A percentile compares a stretch with the other conserved stretches of the same genome.
Conservation (phyloP, 179 eudicot genomes). For the Carnegiea gigantea region DNA sequence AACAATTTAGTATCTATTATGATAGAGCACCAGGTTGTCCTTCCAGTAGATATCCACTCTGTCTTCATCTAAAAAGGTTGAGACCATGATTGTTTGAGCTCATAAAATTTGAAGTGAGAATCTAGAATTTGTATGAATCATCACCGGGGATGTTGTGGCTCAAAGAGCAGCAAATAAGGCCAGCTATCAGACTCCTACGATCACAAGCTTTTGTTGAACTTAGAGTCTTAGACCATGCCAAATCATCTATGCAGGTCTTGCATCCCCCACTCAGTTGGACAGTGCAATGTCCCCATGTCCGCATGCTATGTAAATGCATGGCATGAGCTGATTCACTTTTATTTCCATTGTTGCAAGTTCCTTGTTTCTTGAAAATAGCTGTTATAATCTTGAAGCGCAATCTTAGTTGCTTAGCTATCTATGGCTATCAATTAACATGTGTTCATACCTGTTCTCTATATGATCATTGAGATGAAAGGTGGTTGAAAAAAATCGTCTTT, state of each 20-base stretch:
- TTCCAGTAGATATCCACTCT: neutral
- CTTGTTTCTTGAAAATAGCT: no score
- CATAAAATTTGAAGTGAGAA: neutral
- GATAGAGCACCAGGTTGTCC: neutral
- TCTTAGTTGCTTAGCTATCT: neutral
- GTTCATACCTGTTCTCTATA: neutral
- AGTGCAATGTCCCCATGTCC: no score
- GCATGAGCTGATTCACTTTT: neutral
- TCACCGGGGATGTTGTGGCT: neutral
- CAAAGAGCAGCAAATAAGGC: neutral
- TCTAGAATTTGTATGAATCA: neutral
- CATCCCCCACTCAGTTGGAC: no score
- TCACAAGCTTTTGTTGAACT: no score
- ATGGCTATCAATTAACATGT: neutral
- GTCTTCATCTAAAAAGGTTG: neutral
- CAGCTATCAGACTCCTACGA: neutral
- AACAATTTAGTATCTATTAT: neutral
- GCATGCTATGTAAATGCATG: neutral
- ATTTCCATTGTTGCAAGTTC: neutral
- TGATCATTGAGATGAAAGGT: neutral
- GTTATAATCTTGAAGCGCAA: neutral
- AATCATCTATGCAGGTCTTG: no score
- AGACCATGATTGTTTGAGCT: neutral
- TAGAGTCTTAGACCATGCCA: no score
- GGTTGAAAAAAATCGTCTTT: neutral